Percentiles rank a stretch among this genome's conserved stretches.
Conservation (phyloP, 2,329 filamentous ascomycete species). For the Chaetoscypha palmicola region DNA sequence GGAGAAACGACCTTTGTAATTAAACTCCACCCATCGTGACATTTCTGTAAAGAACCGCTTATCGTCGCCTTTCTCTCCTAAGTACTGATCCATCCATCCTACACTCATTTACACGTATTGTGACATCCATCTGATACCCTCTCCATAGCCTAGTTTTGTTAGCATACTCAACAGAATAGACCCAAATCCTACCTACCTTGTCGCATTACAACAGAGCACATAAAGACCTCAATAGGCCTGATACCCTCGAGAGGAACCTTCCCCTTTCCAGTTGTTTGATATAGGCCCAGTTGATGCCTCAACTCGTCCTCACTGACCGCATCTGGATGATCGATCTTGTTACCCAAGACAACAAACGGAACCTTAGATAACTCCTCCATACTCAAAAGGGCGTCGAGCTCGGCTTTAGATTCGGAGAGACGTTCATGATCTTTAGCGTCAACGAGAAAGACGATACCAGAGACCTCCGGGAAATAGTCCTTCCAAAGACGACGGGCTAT, state of each 20-base stretch:
- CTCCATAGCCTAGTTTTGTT: conserved; percentile 60
- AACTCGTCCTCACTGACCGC: conserved; percentile 94
- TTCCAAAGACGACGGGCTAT: conserved; percentile 88
- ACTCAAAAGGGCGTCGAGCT: conserved; percentile 87
- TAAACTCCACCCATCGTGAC: conserved; percentile 30
- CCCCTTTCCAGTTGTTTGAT: conserved; percentile 94
- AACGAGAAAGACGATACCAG: conserved; percentile 94
- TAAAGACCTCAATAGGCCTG: conserved; percentile 92
- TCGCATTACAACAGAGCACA: conserved; percentile 98
- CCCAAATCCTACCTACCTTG: conserved; percentile 54
- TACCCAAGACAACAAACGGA: conserved; percentile 91
- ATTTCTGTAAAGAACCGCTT: conserved; percentile 19
- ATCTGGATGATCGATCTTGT: conserved; percentile 98
- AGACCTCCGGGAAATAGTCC: conserved; percentile 95
- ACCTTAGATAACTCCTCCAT: conserved; percentile 98
- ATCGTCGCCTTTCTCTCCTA: conserved; percentile 7
- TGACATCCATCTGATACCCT: conserved; percentile 85
- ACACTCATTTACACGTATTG: conserved; percentile 68
- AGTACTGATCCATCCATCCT: background rate
- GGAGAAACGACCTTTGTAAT: conserved; percentile 27
- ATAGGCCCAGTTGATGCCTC: conserved; percentile 83
- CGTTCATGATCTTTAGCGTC: conserved; percentile 97
- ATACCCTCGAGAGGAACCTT: conserved; percentile 90
- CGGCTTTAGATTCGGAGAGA: conserved; percentile 87
- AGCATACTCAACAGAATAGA: conserved; percentile 8